phyloP scores from a whole-genome alignment of 1,284 basidiomycete genomes.

The Naganishia liquefaciens region DNA sequence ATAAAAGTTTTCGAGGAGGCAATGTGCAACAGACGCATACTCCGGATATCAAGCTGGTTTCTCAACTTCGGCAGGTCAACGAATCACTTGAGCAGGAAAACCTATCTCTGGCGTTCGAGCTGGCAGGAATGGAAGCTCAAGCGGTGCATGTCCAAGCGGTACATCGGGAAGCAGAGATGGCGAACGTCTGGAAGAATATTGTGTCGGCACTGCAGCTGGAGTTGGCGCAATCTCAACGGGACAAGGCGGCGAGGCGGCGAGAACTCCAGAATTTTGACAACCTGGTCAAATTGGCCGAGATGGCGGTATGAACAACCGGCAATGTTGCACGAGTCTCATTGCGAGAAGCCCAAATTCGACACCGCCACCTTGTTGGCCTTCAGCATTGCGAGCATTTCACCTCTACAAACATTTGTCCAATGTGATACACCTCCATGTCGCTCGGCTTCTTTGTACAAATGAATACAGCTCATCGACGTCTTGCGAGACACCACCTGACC shows the following conservation, averaged over 20 bases:
- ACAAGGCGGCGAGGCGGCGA: slow-evolving; percentile 1
- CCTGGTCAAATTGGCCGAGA: slow-evolving; percentile 1
- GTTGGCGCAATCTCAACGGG: slow-evolving; percentile 8
- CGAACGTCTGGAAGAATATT: slow-evolving; percentile 14
- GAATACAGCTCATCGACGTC: no score
- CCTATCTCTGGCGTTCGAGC: not conserved
- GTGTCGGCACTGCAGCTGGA: slow-evolving; percentile 19
- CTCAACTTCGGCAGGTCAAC: not conserved
- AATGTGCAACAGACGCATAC: not conserved
- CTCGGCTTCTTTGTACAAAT: no score
- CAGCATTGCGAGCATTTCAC: not conserved
- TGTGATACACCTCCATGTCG: no score
- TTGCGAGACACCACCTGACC: not conserved
- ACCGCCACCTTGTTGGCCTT: not conserved
- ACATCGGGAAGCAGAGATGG: not conserved
- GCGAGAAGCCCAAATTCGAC: no score
- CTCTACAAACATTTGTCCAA: no score
- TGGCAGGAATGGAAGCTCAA: not conserved
- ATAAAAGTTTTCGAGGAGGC: not conserved
- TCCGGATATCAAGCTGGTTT: not conserved
- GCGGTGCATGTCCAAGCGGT: not conserved
- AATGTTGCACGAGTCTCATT: no score
- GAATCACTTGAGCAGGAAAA: slow-evolving; percentile 3
- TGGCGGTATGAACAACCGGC: not conserved
- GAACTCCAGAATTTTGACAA: slow-evolving; percentile 11